Base-by-base conservation (phyloP, 2,329 filamentous ascomycete genomes). In the Cercospora sojina region DNA sequence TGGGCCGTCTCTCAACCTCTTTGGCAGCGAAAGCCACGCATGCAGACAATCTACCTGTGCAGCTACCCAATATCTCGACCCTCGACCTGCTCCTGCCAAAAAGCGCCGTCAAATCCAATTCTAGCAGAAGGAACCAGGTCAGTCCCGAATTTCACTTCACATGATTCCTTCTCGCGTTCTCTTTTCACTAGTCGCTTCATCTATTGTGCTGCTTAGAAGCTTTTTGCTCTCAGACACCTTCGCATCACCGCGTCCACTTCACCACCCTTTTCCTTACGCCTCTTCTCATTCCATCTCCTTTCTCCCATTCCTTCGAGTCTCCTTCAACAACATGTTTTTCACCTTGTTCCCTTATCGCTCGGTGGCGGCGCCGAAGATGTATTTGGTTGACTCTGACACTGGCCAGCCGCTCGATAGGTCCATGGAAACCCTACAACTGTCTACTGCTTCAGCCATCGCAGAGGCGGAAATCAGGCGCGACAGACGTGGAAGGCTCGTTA, bases 71-170 rank as follows among this genome's bases (percentile, higher is more conserved):
- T 20, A 63, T 77, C n/a, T 77, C 75, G 2, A 27, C 76, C 18
- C 67, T 74, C n/a, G 75, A 76, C 58, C 72, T 73, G n/a, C 67
- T 77, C 9, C 66, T 76, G 10, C 74, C 75, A 13, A 59, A 67
- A 25, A 59, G 60, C 13, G 43, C 60, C 18, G 43, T 38, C 20
- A 56, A 62, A 16, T 61, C 68, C 41, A 56, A 55, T 16, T 63
- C 67, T 25, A 27, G 59, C 57, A 69, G 56, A 64, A 63, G n/a
- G 32, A 35, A 62, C 49, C 66, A 73, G 60, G 69, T 73, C 63
- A 67, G 68, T 69, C 25, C 31, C 41, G 53, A 18, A 18, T n/a
- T 8, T 63, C 35, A 23, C 47, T 58, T 69, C 53, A 68, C 27
- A 59, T 27, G 18, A 41, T 12, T 49, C 5, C 43, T 49, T 49